phyloP scores from a whole-genome alignment of 352 stramenopile species.

The Phytophthora pseudosyringae region DNA sequence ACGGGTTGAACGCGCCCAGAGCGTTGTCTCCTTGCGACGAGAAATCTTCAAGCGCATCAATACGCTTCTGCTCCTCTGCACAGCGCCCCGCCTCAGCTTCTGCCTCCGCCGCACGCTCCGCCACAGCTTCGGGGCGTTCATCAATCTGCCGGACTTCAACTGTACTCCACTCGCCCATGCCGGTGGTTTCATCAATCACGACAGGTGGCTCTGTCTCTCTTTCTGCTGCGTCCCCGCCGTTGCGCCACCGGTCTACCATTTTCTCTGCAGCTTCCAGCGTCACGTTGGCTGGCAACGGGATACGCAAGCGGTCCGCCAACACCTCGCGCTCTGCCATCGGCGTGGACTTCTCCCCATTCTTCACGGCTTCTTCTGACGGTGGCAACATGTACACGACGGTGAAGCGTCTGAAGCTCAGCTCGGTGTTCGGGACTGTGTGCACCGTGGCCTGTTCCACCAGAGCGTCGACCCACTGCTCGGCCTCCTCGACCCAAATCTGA shows the following conservation, averaged over 20 bases:
- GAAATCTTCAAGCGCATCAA: slow-evolving; percentile 72
- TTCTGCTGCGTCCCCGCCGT: slow-evolving; percentile 28
- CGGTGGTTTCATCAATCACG: slow-evolving; percentile 71
- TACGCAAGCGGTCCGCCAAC: slow-evolving; percentile 65
- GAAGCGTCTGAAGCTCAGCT: slow-evolving; percentile 62
- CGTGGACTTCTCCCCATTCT: slow-evolving; percentile 23
- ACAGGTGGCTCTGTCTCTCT: slow-evolving; percentile 18
- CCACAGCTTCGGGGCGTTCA: slow-evolving; percentile 73
- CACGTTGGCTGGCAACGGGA: slow-evolving; percentile 66
- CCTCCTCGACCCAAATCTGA: slow-evolving; percentile 83
- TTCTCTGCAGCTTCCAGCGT: slow-evolving; percentile 70
- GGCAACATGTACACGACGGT: slow-evolving; percentile 73
- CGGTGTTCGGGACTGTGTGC: slow-evolving; percentile 73
- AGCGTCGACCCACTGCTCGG: slow-evolving; percentile 78
- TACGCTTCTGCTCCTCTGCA: slow-evolving; percentile 57
- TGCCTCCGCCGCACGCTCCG: slow-evolving; percentile 50
- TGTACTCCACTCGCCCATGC: slow-evolving; percentile 85
- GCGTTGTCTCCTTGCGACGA: slow-evolving; percentile 75
- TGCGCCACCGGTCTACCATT: slow-evolving; percentile 60
- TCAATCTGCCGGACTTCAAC: slow-evolving; percentile 78
- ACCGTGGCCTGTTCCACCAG: slow-evolving; percentile 70
- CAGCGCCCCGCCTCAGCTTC: slow-evolving; percentile 45
- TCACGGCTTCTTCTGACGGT: slow-evolving; percentile 13
- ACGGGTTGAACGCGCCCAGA: slow-evolving; percentile 82
- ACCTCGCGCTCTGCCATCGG: slow-evolving; percentile 61